phyloP scores from a whole-genome alignment of 345 rosid genomes.

The Raphanus raphanistrum region DNA sequence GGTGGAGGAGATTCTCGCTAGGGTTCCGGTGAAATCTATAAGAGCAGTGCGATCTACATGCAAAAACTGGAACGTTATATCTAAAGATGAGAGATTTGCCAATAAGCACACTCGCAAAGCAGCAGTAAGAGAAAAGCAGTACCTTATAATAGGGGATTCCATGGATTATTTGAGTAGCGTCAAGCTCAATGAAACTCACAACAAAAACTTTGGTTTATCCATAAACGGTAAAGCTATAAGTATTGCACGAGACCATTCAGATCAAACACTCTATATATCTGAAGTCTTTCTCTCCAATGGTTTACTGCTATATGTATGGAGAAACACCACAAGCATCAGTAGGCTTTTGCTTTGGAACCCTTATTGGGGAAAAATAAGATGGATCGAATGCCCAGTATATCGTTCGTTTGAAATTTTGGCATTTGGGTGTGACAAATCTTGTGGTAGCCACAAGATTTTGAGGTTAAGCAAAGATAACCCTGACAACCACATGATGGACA shows the following conservation, averaged over 20 bases:
- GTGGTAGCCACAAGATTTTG: slow-evolving; percentile 8
- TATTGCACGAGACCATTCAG: not conserved
- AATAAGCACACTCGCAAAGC: not conserved
- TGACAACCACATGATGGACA: not conserved
- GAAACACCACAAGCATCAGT: not conserved
- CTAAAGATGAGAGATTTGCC: not conserved
- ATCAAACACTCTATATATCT: not conserved
- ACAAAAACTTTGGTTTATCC: not conserved
- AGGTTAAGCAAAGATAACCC: not conserved
- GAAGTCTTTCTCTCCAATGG: slow-evolving; percentile 3
- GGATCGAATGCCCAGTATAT: not conserved
- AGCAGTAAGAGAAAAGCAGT: not conserved
- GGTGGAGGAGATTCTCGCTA: not conserved
- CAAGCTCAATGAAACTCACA: not conserved
- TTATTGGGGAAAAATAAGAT: not conserved
- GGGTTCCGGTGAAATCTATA: not conserved
- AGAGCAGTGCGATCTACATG: slow-evolving; percentile 1
- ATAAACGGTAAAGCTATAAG: not conserved
- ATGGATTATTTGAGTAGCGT: not conserved
- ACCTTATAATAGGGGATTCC: not conserved
- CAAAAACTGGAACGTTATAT: not conserved
- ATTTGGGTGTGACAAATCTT: not conserved
- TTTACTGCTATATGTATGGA: not conserved
- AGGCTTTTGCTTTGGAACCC: slow-evolving; percentile 18
- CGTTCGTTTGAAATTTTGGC: not conserved